phyloP scores from a whole-genome alignment of 345 rosid genomes.

The Nephelium lappaceum region DNA sequence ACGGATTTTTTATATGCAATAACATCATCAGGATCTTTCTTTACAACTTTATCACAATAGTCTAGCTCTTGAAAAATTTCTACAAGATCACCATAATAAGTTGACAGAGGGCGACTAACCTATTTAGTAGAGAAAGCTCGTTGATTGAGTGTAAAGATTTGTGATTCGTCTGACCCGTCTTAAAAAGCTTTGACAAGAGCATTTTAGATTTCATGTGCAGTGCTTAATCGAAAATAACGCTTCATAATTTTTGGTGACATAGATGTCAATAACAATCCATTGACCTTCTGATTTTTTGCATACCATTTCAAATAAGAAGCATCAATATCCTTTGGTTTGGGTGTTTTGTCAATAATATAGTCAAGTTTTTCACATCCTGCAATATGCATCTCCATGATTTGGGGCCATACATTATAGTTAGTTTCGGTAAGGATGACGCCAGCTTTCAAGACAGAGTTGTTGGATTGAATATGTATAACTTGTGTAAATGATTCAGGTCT shows the following conservation, averaged over 20 bases:
- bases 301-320: background rate
- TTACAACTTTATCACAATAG: constrained; percentile 13
- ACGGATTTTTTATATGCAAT: background rate
- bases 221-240: background rate
- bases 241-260: background rate
- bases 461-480: background rate
- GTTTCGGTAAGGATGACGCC: background rate
- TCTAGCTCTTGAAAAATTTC: constrained; percentile 21
- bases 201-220: constrained; percentile 12
- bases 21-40: constrained; percentile 14
- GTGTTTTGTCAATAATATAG: background rate
- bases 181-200: constrained; percentile 19
- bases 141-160: background rate
- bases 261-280: background rate
- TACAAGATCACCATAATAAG: constrained; percentile 15
- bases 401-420: background rate
- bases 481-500: background rate
- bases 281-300: background rate
- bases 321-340: background rate
- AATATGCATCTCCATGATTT: background rate
- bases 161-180: constrained; percentile 2
- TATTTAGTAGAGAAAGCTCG: background rate
- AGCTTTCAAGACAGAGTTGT: background rate
- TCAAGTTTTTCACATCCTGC: background rate
- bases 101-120: background rate